Conservation (phyloP, 2,329 filamentous ascomycete genomes). For the Karstenula rhodostoma region DNA sequence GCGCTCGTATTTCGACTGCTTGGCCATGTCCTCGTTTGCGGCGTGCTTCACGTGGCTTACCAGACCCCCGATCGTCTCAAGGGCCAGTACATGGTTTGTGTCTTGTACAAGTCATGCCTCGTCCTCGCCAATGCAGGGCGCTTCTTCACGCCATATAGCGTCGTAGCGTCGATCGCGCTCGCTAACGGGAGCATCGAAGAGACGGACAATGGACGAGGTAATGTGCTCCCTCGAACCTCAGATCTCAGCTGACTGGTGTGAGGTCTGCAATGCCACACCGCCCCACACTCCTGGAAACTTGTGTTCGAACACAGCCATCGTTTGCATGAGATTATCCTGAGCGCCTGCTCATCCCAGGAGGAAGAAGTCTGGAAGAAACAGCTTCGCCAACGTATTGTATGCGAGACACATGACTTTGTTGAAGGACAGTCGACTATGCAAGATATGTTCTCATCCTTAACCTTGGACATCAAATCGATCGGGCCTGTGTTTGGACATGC, state of each 20-base stretch:
- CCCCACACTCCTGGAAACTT: constrained; percentile 90
- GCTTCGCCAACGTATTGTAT: constrained; percentile 63
- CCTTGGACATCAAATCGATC: constrained; percentile 75
- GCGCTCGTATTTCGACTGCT: constrained; percentile 73
- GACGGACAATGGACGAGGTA: constrained; percentile 76
- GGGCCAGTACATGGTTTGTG: constrained; percentile 84
- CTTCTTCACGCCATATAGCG: constrained; percentile 72
- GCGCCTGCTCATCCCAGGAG: constrained; percentile 82
- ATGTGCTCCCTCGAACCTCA: background rate
- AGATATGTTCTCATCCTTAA: constrained; percentile 69
- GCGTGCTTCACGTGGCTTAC: constrained; percentile 83
- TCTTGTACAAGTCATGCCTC: constrained; percentile 82
- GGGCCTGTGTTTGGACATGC: constrained; percentile 78
- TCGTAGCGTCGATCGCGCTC: constrained; percentile 77
- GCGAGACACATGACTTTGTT: constrained; percentile 60
- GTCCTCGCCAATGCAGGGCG: constrained; percentile 75
- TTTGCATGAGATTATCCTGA: constrained; percentile 85
- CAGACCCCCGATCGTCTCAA: constrained; percentile 72
- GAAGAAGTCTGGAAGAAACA: constrained; percentile 80
- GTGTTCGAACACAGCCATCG: constrained; percentile 80
- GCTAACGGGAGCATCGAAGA: constrained; percentile 73
- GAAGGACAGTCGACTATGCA: constrained; percentile 57
- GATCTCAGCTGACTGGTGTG: background rate
- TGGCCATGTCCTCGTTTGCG: constrained; percentile 82
- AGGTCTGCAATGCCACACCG: constrained; percentile 89